These are phyloP conservation scores for Penicillium roqueforti DNA, from an alignment of 495 filamentous ascomycete genomes.

Conservation along the genomic window DNA sequence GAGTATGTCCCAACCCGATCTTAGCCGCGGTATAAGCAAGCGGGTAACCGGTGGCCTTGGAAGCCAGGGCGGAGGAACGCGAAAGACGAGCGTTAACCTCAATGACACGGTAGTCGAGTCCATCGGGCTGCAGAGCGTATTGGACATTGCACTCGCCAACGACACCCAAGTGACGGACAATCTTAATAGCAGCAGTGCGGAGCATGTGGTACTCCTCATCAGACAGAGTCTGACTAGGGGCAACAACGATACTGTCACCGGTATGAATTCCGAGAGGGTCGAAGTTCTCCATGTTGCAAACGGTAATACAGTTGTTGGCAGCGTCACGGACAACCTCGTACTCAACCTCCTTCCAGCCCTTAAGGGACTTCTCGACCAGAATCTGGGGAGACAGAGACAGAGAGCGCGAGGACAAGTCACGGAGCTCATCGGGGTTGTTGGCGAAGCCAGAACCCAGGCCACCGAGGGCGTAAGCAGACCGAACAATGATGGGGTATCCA, in stretches of 20 bases:
- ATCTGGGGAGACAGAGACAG: slow-evolving; percentile 96
- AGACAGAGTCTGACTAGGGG: slow-evolving; percentile 89
- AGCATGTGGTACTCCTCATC: slow-evolving; percentile 99
- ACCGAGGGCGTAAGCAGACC: slow-evolving; percentile 91
- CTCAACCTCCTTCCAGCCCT: slow-evolving; percentile 98
- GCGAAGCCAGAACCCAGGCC: slow-evolving; percentile 98
- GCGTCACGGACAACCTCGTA: slow-evolving; percentile 96
- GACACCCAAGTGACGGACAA: slow-evolving; percentile 91
- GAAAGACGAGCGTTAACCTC: slow-evolving; percentile 97
- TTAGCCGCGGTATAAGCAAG: slow-evolving; percentile 96
- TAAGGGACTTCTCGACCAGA: slow-evolving; percentile 97
- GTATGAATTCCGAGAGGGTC: slow-evolving; percentile 95
- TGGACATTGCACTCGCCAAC: slow-evolving; percentile 98
- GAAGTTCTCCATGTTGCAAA: slow-evolving; percentile 99
- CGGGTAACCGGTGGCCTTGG: slow-evolving; percentile 95
- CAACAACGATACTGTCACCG: slow-evolving; percentile 95
- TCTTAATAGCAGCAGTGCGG: slow-evolving; percentile 91
- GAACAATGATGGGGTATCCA: slow-evolving; percentile 96
- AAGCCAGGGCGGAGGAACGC: slow-evolving; percentile 88
- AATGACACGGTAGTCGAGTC: slow-evolving; percentile 93
- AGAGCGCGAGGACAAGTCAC: slow-evolving; percentile 86
- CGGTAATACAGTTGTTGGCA: slow-evolving; percentile 95
- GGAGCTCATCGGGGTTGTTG: slow-evolving; percentile 85
- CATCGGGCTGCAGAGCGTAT: slow-evolving; percentile 92
- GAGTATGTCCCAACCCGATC: slow-evolving; percentile 89